Conservation (phyloP, 192 early-diverging fungal species). For the Ambispora gerdemannii region DNA sequence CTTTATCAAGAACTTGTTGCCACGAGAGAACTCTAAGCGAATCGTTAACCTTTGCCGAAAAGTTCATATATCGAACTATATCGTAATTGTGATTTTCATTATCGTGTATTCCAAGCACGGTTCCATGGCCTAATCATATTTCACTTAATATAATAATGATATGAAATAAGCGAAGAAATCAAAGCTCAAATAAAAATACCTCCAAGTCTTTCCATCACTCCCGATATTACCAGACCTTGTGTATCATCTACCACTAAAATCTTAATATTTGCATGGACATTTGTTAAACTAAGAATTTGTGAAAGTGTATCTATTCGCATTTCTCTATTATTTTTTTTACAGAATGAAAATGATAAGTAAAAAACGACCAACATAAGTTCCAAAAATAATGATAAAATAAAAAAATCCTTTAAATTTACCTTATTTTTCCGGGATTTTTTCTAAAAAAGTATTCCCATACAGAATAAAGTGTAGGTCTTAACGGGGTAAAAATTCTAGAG, state of each 20-base stretch:
- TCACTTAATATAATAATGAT: not conserved
- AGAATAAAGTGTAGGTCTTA: slow-evolving; percentile 72
- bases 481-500: slow-evolving; percentile 73
- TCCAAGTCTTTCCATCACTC: slow-evolving; percentile 78
- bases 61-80: slow-evolving; percentile 74
- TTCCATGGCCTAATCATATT: slow-evolving; percentile 46
- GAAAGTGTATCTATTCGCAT: slow-evolving; percentile 88
- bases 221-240: slow-evolving; percentile 77
- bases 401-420: too few species aligned
- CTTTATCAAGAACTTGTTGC: slow-evolving; percentile 58
- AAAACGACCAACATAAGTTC: not conserved
- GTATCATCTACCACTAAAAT: slow-evolving; percentile 88
- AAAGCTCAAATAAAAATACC: slow-evolving; percentile 29
- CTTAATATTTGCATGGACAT: slow-evolving; percentile 69
- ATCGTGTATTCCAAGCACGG: slow-evolving; percentile 70
- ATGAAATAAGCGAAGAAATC: not conserved
- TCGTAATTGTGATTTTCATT: slow-evolving; percentile 72
- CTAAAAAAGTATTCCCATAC: slow-evolving; percentile 75
- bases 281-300: slow-evolving; percentile 80
- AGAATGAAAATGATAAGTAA: not conserved
- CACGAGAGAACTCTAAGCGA: slow-evolving; percentile 68
- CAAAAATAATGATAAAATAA: not conserved
- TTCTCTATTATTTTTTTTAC: slow-evolving; percentile 41
- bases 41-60: slow-evolving; percentile 48
- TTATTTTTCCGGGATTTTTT: slow-evolving; percentile 78